Base-by-base conservation (phyloP, 2,329 filamentous ascomycete genomes). In the Alternaria postmessia region DNA sequence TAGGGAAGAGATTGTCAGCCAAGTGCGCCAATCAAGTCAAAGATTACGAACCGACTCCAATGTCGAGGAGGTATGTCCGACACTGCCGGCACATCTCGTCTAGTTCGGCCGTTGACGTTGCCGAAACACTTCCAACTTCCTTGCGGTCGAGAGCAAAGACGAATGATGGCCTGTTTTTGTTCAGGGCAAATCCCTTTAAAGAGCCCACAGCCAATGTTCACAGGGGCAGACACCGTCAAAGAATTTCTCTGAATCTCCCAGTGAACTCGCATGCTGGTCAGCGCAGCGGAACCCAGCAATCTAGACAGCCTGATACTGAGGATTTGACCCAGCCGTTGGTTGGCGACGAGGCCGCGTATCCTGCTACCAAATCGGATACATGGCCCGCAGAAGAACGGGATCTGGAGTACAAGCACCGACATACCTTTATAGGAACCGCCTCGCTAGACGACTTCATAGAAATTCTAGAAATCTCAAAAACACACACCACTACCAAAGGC, bases 331-430 rank as follows among this genome's bases (percentile, higher is more conserved):
- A 54, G 43, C 51, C 36, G n/a, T 36, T 42, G 8, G 7, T 42
- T 42, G 44, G 43, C 46, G 46, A 28, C 12, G 18, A 18, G 6
- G 42, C 47, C 34, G 30, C 53, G 26, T 49, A 32, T 20, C 34
- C 32, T 16, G 30, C 41, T n/a, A 34, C 22, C 1, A 24, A 3
- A 26, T 3, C 26, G 22, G 14, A 39, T 14, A 11, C 18, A 14
- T 16, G 60, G 39, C 49, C 54, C 2, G 51, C 53, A 22, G 53
- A 59, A 49, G 70, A 71, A 36, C 55, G 59, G 11, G 72, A 74
- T 16, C 59, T 73, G 3, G 67, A 73, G 41, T 75, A 75, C 59
- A 68, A 73, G 34, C 66, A 74, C 34, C 73, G 72, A n/a, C 72
- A 73, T 47, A 75, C 62, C 2, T 75, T 74, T 41, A 62, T 75